Base-by-base conservation (phyloP, 805 yeast species). In the Spathaspora hagerdaliae region DNA sequence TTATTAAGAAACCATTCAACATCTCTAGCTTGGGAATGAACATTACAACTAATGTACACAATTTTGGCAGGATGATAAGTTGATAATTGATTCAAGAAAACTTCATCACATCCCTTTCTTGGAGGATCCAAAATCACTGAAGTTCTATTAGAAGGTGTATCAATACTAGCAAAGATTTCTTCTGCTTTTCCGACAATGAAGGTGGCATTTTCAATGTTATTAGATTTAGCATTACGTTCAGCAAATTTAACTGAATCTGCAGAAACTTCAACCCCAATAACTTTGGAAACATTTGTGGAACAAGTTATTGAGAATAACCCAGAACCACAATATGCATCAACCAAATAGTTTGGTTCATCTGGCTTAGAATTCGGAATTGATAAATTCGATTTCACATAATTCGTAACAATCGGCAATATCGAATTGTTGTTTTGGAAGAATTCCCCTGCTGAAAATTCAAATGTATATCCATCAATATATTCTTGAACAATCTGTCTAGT, bases 31-130 rank as follows among this genome's bases (percentile, higher is more conserved):
- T 94, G 99, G 14, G 97, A 88, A 68, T 92, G 97, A 41, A 94
- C 99, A 60, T 94, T 94, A 73, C 99, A 94, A 50, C 96, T 88
- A 46, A 94, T 87, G 67, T 94, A 94, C n/a, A 94, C 95, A 44
- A 94, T 81, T 55, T 83, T 82, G 12, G 85, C 85, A 2, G 99
- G 98, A 50, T 78, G 73, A 65, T 87, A 94, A 15, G 74, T 87
- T 15, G 94, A 78, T 46, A 94, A 73, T 68, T 94, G 99, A 53
- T 84, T 81, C 65, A 94, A 73, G 60, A 94, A 94, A 8, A 81
- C 81, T 42, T 82, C 86, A 63, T 91, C 97, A 65, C 98, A 92
- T 1, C 99, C 99, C 64, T 92, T 94, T 63, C 99, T 82, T 37
- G 98, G 96, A 4, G 99, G 99, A 64, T 94, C 99, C 57, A 94